Evolutionary conservation across 352 stramenopile species (phyloP).

Genomic region (Thraustotheca clavata): DNA sequence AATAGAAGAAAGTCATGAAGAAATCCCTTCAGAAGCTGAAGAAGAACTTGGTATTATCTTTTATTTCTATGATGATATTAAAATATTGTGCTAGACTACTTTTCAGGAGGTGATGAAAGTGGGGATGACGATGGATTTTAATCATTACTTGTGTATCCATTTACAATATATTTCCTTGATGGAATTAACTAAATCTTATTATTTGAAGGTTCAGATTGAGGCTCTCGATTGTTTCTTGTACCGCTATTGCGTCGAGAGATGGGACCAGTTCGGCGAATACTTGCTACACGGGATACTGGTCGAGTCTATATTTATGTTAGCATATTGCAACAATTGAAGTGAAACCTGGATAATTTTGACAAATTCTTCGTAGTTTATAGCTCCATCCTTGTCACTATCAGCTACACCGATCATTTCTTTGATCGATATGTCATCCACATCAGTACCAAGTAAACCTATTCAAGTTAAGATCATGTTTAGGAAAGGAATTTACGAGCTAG

Average conservation of each 20-base stretch:
- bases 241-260: neutral
- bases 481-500: slow-evolving; percentile 27
- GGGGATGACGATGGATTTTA: slow-evolving; percentile 78
- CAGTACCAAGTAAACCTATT: neutral
- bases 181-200: too few species aligned
- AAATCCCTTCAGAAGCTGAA: slow-evolving; percentile 15
- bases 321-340: neutral
- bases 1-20: slow-evolving; percentile 17
- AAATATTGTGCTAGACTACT: slow-evolving; percentile 10
- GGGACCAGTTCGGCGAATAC: neutral
- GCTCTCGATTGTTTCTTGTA: neutral
- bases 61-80: neutral
- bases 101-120: slow-evolving; percentile 17
- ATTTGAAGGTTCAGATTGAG: neutral
- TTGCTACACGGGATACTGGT: neutral
- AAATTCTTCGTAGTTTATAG: slow-evolving; percentile 20
- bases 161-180: too few species aligned
- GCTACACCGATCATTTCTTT: slow-evolving; percentile 13
- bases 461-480: neutral
- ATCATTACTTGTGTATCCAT: too few species aligned
- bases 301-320: neutral
- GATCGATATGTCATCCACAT: neutral
- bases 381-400: slow-evolving; percentile 11
- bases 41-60: slow-evolving; percentile 12
- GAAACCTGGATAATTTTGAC: slow-evolving; percentile 14